These are phyloP conservation scores for Trichosporon coremiiforme DNA, from an alignment of 1,284 basidiomycete genomes.

Conservation along the genomic window DNA sequence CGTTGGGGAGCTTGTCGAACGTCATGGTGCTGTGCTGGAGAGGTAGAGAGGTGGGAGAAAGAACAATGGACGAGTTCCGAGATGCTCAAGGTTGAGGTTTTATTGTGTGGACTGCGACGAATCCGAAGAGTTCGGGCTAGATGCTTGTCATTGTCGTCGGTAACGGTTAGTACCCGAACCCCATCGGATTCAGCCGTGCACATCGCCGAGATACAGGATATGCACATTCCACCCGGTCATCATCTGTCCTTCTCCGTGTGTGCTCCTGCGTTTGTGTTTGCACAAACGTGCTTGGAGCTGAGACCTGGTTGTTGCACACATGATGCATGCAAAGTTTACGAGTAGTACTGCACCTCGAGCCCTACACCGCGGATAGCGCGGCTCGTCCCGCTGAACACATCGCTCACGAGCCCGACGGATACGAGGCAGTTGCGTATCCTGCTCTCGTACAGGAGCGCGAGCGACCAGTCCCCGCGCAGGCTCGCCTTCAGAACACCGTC, in stretches of 20 bases:
- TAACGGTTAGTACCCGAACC: constrained; percentile 14
- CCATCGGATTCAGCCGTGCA: background rate
- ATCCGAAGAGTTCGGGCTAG: background rate
- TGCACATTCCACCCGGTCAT: background rate
- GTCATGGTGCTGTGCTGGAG: constrained; percentile 25
- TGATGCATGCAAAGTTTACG: constrained; percentile 31
- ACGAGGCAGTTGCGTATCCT: constrained; percentile 84
- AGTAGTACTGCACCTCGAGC: constrained; percentile 86
- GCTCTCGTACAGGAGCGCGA: constrained; percentile 92
- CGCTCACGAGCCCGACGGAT: constrained; percentile 82
- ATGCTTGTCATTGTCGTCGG: background rate
- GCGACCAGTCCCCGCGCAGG: constrained; percentile 81
- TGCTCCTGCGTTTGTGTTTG: background rate
- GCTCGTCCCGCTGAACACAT: constrained; percentile 73
- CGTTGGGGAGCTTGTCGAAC: constrained; percentile 36
- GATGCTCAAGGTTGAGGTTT: background rate
- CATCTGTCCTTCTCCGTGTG: background rate
- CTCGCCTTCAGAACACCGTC: constrained; percentile 84
- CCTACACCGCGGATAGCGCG: constrained; percentile 86
- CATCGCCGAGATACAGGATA: background rate
- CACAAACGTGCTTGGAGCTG: background rate
- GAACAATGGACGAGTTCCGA: background rate
- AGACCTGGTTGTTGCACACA: background rate
- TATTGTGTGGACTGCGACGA: background rate
- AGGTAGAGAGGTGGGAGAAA: background rate